Conservation (phyloP, 2,329 filamentous ascomycete genomes). For the Diaporthe velutina region DNA sequence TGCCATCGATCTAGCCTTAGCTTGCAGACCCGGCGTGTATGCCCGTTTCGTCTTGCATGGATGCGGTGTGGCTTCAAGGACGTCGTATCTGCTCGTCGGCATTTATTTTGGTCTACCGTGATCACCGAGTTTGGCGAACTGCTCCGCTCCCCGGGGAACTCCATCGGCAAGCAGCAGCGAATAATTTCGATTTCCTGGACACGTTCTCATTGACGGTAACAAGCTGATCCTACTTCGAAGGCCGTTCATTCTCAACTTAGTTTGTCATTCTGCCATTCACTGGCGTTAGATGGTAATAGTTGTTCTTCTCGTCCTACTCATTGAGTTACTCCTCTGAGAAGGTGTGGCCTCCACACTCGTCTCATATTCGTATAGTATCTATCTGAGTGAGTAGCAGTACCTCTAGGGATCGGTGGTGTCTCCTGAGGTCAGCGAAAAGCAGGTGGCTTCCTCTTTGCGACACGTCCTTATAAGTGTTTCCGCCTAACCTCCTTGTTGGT, state of each 20-base stretch:
- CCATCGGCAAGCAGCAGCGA: not conserved
- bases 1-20: not conserved
- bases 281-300: no score
- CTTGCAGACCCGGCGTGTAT: not conserved
- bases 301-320: not conserved
- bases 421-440: not conserved
- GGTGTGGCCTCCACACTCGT: no score
- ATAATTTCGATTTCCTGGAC: not conserved
- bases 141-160: not conserved
- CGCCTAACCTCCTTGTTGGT: not conserved
- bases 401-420: not conserved
- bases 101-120: not conserved
- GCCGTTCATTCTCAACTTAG: not conserved
- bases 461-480: constrained; percentile 1
- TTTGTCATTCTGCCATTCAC: not conserved
- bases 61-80: not conserved
- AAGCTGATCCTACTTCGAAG: not conserved
- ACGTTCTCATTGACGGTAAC: not conserved
- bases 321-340: not conserved
- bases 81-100: not conserved
- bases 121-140: not conserved
- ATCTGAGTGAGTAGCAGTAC: not conserved
- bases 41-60: not conserved
- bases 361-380: not conserved
- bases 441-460: not conserved